Evolutionary conservation across 106 monocot genomes (phyloP).

Genomic region (Gastrodia elata): DNA sequence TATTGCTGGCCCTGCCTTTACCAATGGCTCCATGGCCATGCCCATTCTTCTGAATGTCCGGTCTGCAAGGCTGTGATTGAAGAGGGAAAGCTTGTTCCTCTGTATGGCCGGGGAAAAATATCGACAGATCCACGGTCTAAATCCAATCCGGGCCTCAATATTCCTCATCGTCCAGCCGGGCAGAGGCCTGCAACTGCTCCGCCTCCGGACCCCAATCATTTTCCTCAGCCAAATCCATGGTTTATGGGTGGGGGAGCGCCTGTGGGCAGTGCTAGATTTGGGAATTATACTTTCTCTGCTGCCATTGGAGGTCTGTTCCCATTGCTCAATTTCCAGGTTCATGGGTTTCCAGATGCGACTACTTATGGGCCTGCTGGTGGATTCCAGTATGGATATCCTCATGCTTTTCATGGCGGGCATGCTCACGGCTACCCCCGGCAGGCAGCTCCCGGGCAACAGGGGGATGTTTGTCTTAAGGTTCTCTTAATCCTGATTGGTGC

Average conservation of each 20-base stretch:
- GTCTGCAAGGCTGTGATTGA: slow-evolving; percentile 77
- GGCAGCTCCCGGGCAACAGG: slow-evolving; percentile 24
- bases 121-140: slow-evolving; percentile 52
- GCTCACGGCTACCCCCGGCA: slow-evolving; percentile 19
- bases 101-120: slow-evolving; percentile 62
- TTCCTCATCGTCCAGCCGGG: slow-evolving; percentile 60
- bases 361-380: slow-evolving; percentile 46
- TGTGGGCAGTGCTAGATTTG: slow-evolving; percentile 27
- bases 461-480: slow-evolving; percentile 25
- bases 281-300: slow-evolving; percentile 55
- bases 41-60: slow-evolving; percentile 65
- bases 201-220: slow-evolving; percentile 35
- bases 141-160: slow-evolving; percentile 38
- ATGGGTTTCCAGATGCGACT: slow-evolving; percentile 46
- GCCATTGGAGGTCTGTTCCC: slow-evolving; percentile 54
- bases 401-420: slow-evolving; percentile 45
- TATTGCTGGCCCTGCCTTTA: slow-evolving; percentile 91
- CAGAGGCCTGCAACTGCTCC: slow-evolving; percentile 53
- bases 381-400: slow-evolving; percentile 30
- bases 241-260: slow-evolving; percentile 31
- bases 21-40: slow-evolving; percentile 60
- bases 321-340: slow-evolving; percentile 52
- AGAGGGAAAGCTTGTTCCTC: slow-evolving; percentile 67
- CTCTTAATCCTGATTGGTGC: slow-evolving; percentile 33
- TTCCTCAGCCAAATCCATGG: slow-evolving; percentile 38